Evolutionary conservation across 192 early-diverging fungal genomes (phyloP), one percentile per base, ranked within the genome.

Genomic region (Linderina pennispora): DNA sequence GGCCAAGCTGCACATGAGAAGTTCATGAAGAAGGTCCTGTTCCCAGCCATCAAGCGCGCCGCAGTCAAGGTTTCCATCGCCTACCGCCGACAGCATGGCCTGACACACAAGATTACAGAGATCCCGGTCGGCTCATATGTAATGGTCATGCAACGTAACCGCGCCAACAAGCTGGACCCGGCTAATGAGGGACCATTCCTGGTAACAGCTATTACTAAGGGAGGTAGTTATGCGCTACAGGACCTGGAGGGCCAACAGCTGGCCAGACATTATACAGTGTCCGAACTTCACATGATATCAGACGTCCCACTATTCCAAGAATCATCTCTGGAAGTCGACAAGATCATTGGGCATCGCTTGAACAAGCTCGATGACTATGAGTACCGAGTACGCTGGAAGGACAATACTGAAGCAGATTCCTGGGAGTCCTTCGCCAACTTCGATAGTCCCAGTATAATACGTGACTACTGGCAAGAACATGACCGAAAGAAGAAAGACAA

Each of bases 151-250:
- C 26, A 15, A 5, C 50, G 8, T 50, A 58, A 8, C 36, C 59
- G 33, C 22, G 47, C 22, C 5, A 22, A 8, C 42, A 45, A 17
- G 36, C 35, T 16, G 32, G 40, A 28, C 26, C 41, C 26, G 22
- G 40, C 16, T 28, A 43, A 65, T 21, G 52, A 62, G 26, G 50
- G 62, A 33, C 58, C 58, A 9, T 65, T 47, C 39, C 66, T 43
- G n/a, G 62, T 62, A 14, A 18, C 46, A 0, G 0, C 15, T 7
- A 23, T 22, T 2, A 61, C 45, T 17, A 43, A 40, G 15, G 50
- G 24, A 4, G 58, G 42, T 3, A 61, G 28, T 22, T 63, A 65
- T 23, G 23, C 10, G 1, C 48, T 65, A 2, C 28, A 44, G 39
- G 58, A 63, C 31, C 26, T 45, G 22, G 53, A 49, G 11, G 50